Percentiles rank a stretch among this genome's conserved stretches.
phyloP scores from a whole-genome alignment of 306 rosid species.

The Pterocarpus macrocarpus region DNA sequence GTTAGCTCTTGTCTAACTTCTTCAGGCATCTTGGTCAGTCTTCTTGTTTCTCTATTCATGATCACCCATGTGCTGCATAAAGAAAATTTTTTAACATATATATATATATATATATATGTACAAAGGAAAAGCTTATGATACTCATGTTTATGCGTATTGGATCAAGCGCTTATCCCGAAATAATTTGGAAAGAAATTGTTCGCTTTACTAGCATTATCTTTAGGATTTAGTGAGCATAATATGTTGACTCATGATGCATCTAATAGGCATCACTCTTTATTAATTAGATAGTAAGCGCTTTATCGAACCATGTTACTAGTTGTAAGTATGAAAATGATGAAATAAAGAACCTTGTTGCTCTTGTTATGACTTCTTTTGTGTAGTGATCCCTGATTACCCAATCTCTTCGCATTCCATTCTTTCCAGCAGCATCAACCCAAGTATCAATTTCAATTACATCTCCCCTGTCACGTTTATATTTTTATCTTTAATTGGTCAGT shows the following conservation, averaged over 20 bases:
- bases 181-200: too few species aligned
- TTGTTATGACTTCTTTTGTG: constrained; percentile 74
- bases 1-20: constrained; percentile 76
- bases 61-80: constrained; percentile 88
- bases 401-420: constrained; percentile 95
- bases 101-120: too few species aligned
- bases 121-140: too few species aligned
- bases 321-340: neutral
- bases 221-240: too few species aligned
- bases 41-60: constrained; percentile 94
- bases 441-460: constrained; percentile 91
- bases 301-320: neutral
- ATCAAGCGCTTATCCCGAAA: too few species aligned
- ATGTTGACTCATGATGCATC: too few species aligned
- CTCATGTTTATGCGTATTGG: too few species aligned
- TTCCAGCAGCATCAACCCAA: constrained; percentile 94
- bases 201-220: too few species aligned
- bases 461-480: constrained; percentile 72
- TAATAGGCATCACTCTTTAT: too few species aligned
- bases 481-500: neutral
- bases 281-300: too few species aligned
- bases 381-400: constrained; percentile 87
- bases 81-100: too few species aligned
- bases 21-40: constrained; percentile 77
- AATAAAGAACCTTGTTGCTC: constrained; percentile 80